Conservation (phyloP, 1,284 basidiomycete genomes). For the Gomphus bonarii region DNA sequence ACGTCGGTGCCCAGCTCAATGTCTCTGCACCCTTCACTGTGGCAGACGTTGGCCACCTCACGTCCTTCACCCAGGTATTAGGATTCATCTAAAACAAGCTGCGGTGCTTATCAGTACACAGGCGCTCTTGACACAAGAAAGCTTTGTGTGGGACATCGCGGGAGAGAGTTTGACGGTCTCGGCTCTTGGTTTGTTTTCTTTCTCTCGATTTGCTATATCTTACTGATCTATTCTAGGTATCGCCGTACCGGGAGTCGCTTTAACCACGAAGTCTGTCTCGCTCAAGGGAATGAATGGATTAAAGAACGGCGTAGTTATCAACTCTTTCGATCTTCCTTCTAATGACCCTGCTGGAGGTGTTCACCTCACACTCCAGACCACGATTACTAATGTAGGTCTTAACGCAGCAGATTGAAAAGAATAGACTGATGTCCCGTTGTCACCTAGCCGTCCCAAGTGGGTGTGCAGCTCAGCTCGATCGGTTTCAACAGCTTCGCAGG, state of each 20-base stretch:
- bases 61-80: constrained; percentile 54
- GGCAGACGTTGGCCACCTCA: constrained; percentile 46
- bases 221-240: constrained; percentile 32
- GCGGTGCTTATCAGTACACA: constrained; percentile 14
- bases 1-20: constrained; percentile 54
- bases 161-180: constrained; percentile 57
- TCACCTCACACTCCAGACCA: constrained; percentile 53
- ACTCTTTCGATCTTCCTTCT: constrained; percentile 62
- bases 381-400: constrained; percentile 45
- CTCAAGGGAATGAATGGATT: constrained; percentile 68
- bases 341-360: constrained; percentile 73
- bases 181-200: constrained; percentile 36
- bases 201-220: not conserved
- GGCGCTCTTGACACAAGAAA: constrained; percentile 53
- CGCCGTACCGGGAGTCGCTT: constrained; percentile 41
- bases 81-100: not conserved
- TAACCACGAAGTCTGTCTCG: constrained; percentile 51
- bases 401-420: not conserved
- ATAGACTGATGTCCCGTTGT: not conserved
- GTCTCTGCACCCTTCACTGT: constrained; percentile 50
- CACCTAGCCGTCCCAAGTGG: constrained; percentile 63
- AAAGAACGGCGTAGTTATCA: constrained; percentile 51
- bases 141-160: constrained; percentile 66
- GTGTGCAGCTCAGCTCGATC: constrained; percentile 54
- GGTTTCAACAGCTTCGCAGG: constrained; percentile 51